Conservation (phyloP, 768 basidiomycete species). For the Lactarius akahatsu region DNA sequence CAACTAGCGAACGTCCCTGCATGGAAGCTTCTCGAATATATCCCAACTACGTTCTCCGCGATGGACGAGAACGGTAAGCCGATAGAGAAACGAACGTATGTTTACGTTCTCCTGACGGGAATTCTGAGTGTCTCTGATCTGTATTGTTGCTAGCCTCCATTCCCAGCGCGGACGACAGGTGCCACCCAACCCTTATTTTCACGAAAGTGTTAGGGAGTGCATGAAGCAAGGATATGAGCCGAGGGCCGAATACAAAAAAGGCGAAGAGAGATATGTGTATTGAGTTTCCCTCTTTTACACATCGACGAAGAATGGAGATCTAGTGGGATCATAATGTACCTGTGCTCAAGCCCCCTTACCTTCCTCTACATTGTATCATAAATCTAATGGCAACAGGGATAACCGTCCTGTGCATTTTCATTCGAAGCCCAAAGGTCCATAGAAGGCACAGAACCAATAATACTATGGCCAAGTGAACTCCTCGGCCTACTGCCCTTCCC, state of each 20-base stretch:
- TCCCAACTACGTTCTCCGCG: not conserved
- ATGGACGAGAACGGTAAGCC: not conserved
- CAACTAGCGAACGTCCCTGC: not conserved
- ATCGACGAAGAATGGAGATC: not conserved
- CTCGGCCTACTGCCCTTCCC: too few species aligned
- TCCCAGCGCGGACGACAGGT: not conserved
- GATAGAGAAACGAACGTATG: not conserved
- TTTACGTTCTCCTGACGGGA: not conserved
- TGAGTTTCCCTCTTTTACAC: not conserved
- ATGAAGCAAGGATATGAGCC: constrained; percentile 1
- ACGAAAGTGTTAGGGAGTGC: not conserved
- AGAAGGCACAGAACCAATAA: too few species aligned
- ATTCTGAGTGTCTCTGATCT: not conserved
- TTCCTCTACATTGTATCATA: not conserved
- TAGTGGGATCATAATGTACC: not conserved
- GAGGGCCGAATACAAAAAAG: not conserved
- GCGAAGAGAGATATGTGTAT: not conserved
- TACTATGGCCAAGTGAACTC: too few species aligned
- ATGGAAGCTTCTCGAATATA: not conserved
- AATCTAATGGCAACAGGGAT: not conserved
- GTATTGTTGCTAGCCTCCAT: not conserved
- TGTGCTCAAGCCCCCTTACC: not conserved
- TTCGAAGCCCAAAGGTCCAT: too few species aligned
- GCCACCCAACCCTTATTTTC: not conserved
- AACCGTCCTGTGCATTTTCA: too few species aligned